Evolutionary conservation across 2,329 filamentous ascomycete species (phyloP).

Genomic region (Fusarium agapanthi): DNA sequence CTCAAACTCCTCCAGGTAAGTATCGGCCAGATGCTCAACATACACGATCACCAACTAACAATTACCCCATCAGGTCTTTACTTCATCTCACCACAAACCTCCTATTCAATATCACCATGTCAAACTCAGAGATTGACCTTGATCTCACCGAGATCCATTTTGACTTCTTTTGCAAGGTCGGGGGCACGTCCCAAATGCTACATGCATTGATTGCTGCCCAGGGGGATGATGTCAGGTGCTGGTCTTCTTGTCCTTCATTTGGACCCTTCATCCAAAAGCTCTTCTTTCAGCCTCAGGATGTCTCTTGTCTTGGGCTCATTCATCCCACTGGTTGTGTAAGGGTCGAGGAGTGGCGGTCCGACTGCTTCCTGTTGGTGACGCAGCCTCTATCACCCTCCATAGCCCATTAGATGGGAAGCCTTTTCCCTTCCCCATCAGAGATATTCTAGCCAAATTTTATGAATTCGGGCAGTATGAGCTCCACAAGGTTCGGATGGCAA

Average conservation of each 20-base stretch:
- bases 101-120: background rate
- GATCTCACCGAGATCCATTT: background rate
- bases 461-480: background rate
- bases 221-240: background rate
- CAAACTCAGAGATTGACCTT: accelerated
- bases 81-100: background rate
- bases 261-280: background rate
- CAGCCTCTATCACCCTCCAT: background rate
- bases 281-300: background rate
- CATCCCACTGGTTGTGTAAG: background rate
- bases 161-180: background rate
- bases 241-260: background rate
- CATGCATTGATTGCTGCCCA: background rate
- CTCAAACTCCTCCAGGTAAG: accelerated
- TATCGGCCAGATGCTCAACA: background rate
- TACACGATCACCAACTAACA: background rate
- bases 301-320: background rate
- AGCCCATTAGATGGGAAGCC: background rate
- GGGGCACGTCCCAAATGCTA: background rate
- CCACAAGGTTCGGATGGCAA: background rate
- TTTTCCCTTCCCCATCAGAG: background rate
- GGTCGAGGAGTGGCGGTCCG: background rate
- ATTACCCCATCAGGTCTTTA: background rate
- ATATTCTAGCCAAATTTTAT: background rate
- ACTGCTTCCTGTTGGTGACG: background rate